A percentile compares a stretch with the other conserved stretches of the same genome.
phyloP scores from a whole-genome alignment of 2,329 filamentous ascomycete species.

The Lecanosticta acicola region DNA sequence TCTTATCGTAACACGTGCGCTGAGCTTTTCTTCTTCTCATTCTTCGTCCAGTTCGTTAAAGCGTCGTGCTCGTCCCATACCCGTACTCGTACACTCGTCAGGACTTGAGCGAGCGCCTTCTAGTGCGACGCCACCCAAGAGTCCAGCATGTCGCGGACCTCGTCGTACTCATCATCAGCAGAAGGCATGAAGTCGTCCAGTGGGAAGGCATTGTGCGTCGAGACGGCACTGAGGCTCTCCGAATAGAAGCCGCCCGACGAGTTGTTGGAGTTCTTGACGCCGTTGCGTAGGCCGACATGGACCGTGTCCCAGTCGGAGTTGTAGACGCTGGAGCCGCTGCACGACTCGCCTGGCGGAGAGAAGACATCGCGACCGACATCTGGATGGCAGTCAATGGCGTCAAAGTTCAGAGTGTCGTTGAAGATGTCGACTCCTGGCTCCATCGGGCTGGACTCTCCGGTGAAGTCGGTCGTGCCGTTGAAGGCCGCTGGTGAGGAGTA shows the following conservation, averaged over 20 bases:
- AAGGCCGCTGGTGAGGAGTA: slow-evolving; percentile 17
- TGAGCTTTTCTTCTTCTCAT: no score
- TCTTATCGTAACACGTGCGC: slow-evolving; percentile 14
- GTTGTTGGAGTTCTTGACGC: slow-evolving; percentile 14
- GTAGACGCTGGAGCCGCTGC: slow-evolving; percentile 26
- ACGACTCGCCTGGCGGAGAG: slow-evolving; percentile 27
- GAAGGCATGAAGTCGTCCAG: slow-evolving; percentile 18
- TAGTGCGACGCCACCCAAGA: slow-evolving; percentile 19
- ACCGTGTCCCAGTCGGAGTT: slow-evolving; percentile 24
- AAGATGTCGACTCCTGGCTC: slow-evolving; percentile 19
- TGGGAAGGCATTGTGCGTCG: slow-evolving; percentile 42
- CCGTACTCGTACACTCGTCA: slow-evolving; percentile 1
- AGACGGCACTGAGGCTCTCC: slow-evolving; percentile 67
- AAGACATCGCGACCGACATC: slow-evolving; percentile 22
- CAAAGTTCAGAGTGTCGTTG: slow-evolving; percentile 19
- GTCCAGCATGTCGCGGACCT: slow-evolving; percentile 23
- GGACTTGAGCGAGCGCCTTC: no score
- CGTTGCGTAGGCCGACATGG: slow-evolving; percentile 12
- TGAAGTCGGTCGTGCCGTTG: slow-evolving; percentile 8
- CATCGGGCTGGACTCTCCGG: slow-evolving; percentile 19
- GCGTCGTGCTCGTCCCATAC: slow-evolving; percentile 1
- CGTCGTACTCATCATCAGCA: slow-evolving; percentile 17
- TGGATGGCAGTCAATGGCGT: slow-evolving; percentile 22
- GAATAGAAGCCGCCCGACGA: slow-evolving; percentile 78
- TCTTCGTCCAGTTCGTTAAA: slow-evolving; percentile 5